These are phyloP conservation scores for Pythium grandisporangium DNA, from an alignment of 352 stramenopile genomes.

Conservation along the genomic window DNA sequence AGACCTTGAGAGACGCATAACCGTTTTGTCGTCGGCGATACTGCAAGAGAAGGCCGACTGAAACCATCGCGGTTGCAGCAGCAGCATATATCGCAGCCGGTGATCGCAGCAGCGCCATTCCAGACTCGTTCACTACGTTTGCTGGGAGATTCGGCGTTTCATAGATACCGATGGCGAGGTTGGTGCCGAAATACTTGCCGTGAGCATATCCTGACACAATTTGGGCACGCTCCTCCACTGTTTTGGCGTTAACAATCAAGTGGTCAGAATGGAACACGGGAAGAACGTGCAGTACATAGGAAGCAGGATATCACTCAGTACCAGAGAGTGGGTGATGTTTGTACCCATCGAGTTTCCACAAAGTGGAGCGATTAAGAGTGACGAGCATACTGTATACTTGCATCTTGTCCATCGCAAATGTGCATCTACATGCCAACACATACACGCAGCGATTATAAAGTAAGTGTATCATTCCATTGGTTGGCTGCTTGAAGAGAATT, in stretches of 20 bases:
- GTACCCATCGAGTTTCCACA: conserved; percentile 45
- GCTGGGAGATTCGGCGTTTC: conserved; percentile 25
- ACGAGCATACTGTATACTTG: conserved; percentile 63
- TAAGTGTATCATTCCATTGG: no score
- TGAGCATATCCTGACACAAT: conserved; percentile 50
- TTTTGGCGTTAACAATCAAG: no score
- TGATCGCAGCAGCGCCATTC: no score
- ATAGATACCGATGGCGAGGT: conserved; percentile 57
- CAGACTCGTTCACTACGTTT: conserved; percentile 20
- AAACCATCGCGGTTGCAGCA: conserved; percentile 26
- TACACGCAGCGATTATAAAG: no score
- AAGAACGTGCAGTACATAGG: no score
- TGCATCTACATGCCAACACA: conserved; percentile 34
- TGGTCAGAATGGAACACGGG: no score
- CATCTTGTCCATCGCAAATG: conserved; percentile 47
- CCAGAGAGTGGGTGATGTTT: conserved; percentile 44
- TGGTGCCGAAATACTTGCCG: conserved; percentile 50
- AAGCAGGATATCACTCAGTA: no score
- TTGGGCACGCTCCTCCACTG: conserved; percentile 37
- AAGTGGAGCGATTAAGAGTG: conserved; percentile 14
- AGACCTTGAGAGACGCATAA: conserved; percentile 36
- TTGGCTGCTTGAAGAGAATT: no score
- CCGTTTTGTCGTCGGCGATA: conserved; percentile 49
- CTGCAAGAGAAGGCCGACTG: conserved; percentile 42
- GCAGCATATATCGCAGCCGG: conserved; percentile 34